Percentiles rank a stretch among this genome's conserved stretches.
Conservation (phyloP, 305 asterid genomes). For the Stenogyne calaminthoides region DNA sequence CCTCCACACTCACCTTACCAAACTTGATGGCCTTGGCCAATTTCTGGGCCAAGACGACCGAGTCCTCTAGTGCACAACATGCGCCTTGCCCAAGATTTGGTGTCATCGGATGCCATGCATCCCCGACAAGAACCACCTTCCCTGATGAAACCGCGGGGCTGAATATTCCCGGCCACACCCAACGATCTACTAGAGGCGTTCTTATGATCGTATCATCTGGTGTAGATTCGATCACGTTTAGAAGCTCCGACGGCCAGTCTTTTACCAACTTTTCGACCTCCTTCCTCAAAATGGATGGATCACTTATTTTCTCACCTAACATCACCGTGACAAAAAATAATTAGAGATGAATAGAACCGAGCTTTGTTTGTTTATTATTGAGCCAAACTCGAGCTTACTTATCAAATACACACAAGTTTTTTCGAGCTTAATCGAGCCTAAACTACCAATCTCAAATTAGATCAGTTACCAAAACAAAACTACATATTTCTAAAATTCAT, state of each 20-base stretch:
- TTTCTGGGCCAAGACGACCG: constrained; percentile 60
- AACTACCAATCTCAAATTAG: too few species aligned
- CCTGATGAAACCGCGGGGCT: constrained; percentile 74
- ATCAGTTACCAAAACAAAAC: too few species aligned
- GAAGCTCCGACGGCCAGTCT: constrained; percentile 69
- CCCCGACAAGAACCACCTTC: constrained; percentile 78
- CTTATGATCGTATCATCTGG: constrained; percentile 72
- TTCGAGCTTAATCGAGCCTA: too few species aligned
- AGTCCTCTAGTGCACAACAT: constrained; percentile 86
- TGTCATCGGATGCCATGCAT: constrained; percentile 99
- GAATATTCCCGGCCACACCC: constrained; percentile 81
- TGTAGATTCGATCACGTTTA: constrained; percentile 45
- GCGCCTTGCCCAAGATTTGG: constrained; percentile 97
- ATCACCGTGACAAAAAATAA: neutral
- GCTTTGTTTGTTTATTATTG: too few species aligned
- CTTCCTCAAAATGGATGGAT: constrained; percentile 67
- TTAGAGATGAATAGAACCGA: too few species aligned
- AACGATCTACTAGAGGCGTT: constrained; percentile 76
- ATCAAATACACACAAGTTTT: too few species aligned
- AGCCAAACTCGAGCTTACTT: too few species aligned
- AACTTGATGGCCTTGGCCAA: constrained; percentile 46
- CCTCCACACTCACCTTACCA: constrained; percentile 48
- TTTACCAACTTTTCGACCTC: constrained; percentile 45
- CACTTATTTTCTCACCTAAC: constrained; percentile 79
- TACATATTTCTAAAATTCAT: too few species aligned